A percentile compares a stretch with the other conserved stretches of the same genome.
Evolutionary conservation across 352 stramenopile genomes (phyloP).

Genomic region (Pythium plurisporium): DNA sequence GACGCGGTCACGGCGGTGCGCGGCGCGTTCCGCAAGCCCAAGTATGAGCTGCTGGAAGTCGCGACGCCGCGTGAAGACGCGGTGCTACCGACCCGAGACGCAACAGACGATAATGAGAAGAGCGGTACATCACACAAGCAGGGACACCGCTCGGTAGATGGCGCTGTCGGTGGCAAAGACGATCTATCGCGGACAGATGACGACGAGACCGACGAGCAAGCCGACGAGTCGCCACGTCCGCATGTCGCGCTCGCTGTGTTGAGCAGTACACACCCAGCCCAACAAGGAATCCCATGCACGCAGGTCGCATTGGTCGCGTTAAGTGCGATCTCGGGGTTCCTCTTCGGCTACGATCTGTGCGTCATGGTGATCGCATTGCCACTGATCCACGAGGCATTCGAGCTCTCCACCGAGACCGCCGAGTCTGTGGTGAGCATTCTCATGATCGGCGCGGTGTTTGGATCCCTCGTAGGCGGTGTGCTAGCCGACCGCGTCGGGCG

Average conservation of each 20-base stretch:
- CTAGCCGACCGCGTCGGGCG: constrained; percentile 57
- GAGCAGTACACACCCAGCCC: not conserved
- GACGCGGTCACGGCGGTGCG: not conserved
- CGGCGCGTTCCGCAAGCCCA: not conserved
- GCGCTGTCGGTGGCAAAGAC: not conserved
- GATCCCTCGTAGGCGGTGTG: constrained; percentile 50
- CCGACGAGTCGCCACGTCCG: not conserved
- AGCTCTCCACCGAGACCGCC: constrained; percentile 42
- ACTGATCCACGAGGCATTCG: constrained; percentile 57
- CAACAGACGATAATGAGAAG: not conserved
- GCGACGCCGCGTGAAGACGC: constrained; percentile 17
- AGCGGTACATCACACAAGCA: too few relatives aligned
- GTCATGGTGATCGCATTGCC: constrained; percentile 72
- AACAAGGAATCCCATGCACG: constrained; percentile 9
- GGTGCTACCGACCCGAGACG: not conserved
- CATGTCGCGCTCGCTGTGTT: not conserved
- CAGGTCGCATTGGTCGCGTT: constrained; percentile 53
- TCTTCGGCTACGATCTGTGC: constrained; percentile 74
- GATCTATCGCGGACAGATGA: not conserved
- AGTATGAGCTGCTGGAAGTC: constrained; percentile 15
- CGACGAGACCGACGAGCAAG: not conserved
- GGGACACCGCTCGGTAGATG: not conserved
- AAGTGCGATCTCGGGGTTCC: constrained; percentile 63
- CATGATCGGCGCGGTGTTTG: constrained; percentile 64
- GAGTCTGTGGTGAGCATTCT: constrained; percentile 61